Percentiles rank a stretch among this genome's conserved stretches.
These are phyloP conservation scores for Dioscorea alata DNA, from an alignment of 106 monocot species.

Conservation along the genomic window DNA sequence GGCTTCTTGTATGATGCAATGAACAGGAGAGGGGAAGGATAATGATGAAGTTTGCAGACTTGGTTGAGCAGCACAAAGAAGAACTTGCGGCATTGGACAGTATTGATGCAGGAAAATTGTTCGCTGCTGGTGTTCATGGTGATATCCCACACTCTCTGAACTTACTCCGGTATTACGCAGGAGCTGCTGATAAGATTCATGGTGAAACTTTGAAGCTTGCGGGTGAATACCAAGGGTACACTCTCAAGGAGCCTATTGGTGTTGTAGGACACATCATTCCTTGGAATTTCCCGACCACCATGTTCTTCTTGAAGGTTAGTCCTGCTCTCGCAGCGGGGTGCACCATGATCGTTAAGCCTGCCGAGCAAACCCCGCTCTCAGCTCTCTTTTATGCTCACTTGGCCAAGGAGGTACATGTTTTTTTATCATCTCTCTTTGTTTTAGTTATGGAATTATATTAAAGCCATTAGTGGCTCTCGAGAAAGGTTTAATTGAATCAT, in stretches of 20 bases:
- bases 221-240: constrained; percentile 42
- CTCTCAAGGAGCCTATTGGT: constrained; percentile 65
- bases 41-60: constrained; percentile 52
- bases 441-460: background rate
- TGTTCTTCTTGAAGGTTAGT: constrained; percentile 54
- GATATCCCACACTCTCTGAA: constrained; percentile 32
- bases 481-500: no score
- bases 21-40: constrained; percentile 55
- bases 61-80: constrained; percentile 43
- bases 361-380: constrained; percentile 65
- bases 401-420: constrained; percentile 39
- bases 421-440: background rate
- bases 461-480: no score
- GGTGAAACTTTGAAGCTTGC: constrained; percentile 53
- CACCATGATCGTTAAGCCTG: constrained; percentile 72
- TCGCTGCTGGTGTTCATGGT: constrained; percentile 15
- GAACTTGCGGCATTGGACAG: constrained; percentile 46
- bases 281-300: constrained; percentile 58
- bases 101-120: constrained; percentile 51
- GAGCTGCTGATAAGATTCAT: constrained; percentile 67
- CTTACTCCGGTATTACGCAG: constrained; percentile 52
- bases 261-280: constrained; percentile 65
- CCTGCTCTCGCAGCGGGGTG: constrained; percentile 67
- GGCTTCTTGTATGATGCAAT: background rate
- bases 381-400: constrained; percentile 52